These are phyloP conservation scores for Penicillium rolfsii DNA, from an alignment of 2,329 filamentous ascomycete species.

Conservation along the genomic window DNA sequence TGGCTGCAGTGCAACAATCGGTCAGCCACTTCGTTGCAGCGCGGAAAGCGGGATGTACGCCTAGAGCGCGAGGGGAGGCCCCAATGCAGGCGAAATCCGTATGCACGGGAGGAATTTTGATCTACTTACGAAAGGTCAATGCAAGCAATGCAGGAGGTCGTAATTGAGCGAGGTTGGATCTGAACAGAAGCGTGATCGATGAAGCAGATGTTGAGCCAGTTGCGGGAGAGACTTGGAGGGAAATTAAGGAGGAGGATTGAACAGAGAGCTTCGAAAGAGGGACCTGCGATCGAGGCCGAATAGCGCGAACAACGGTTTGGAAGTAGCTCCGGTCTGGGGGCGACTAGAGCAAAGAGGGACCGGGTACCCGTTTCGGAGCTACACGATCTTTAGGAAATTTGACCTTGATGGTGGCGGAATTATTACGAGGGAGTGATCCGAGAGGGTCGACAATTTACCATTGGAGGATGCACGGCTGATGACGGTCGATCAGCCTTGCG, in stretches of 20 bases:
- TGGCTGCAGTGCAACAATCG: constrained; percentile 23
- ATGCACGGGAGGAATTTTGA: constrained; percentile 23
- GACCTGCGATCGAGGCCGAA: constrained; percentile 22
- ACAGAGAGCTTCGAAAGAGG: constrained; percentile 10
- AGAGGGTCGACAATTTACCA: constrained; percentile 8
- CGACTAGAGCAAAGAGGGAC: background rate
- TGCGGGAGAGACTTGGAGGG: constrained; percentile 2
- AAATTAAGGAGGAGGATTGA: background rate
- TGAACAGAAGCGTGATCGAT: constrained; percentile 7
- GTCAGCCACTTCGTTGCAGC: constrained; percentile 29
- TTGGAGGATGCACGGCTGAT: constrained; percentile 10
- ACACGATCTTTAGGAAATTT: constrained; percentile 15
- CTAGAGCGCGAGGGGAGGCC: constrained; percentile 22
- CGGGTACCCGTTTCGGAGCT: background rate
- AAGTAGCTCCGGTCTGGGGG: background rate
- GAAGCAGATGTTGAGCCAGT: constrained; percentile 21
- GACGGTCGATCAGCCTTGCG: constrained; percentile 31
- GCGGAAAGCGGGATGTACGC: constrained; percentile 26
- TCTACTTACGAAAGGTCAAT: constrained; percentile 22
- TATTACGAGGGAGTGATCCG: constrained; percentile 25
- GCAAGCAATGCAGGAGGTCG: constrained; percentile 5
- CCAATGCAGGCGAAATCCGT: constrained; percentile 17
- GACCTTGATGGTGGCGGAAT: constrained; percentile 12
- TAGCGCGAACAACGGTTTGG: background rate
- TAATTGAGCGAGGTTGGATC: constrained; percentile 9